phyloP scores from a whole-genome alignment of 768 basidiomycete genomes.

The Termitomyces eurrhizus region DNA sequence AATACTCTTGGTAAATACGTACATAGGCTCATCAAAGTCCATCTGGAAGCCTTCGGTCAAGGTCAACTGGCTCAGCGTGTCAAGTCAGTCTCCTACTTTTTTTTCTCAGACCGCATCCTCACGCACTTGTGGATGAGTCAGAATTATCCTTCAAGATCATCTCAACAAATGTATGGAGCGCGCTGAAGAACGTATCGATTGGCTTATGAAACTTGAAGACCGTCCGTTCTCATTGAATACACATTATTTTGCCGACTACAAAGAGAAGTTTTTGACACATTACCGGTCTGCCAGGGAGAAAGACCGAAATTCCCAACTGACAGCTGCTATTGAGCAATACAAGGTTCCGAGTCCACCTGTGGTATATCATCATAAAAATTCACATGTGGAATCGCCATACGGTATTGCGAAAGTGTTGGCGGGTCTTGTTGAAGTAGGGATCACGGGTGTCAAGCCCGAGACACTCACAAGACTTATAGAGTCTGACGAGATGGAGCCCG shows the following conservation, averaged over 20 bases:
- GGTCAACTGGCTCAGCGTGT: slow-evolving; percentile 50
- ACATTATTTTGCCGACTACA: slow-evolving; percentile 41
- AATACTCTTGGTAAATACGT: slow-evolving; percentile 35
- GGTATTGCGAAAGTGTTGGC: slow-evolving; percentile 31
- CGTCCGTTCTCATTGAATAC: slow-evolving; percentile 46
- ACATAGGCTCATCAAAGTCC: slow-evolving; percentile 35
- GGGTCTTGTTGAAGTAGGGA: slow-evolving; percentile 34
- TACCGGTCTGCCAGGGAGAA: slow-evolving; percentile 43
- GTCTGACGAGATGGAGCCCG: slow-evolving; percentile 48
- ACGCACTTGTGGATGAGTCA: slow-evolving; percentile 16
- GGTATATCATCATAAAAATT: neutral
- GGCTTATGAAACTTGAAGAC: slow-evolving; percentile 42
- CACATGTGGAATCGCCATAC: neutral
- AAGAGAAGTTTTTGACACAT: slow-evolving; percentile 42
- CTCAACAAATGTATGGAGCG: slow-evolving; percentile 37
- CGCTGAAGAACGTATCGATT: slow-evolving; percentile 38
- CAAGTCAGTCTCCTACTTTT: slow-evolving; percentile 20
- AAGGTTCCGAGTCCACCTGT: neutral
- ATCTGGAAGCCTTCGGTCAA: slow-evolving; percentile 52
- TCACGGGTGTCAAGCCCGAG: slow-evolving; percentile 31
- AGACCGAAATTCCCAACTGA: slow-evolving; percentile 22
- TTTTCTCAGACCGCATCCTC: neutral
- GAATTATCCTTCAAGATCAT: slow-evolving; percentile 49
- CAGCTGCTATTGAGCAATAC: slow-evolving; percentile 23
- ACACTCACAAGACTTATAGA: slow-evolving; percentile 50